These are phyloP conservation scores for Parachlorella kessleri DNA, from an alignment of 139 green algal genomes.

Conservation along the genomic window DNA sequence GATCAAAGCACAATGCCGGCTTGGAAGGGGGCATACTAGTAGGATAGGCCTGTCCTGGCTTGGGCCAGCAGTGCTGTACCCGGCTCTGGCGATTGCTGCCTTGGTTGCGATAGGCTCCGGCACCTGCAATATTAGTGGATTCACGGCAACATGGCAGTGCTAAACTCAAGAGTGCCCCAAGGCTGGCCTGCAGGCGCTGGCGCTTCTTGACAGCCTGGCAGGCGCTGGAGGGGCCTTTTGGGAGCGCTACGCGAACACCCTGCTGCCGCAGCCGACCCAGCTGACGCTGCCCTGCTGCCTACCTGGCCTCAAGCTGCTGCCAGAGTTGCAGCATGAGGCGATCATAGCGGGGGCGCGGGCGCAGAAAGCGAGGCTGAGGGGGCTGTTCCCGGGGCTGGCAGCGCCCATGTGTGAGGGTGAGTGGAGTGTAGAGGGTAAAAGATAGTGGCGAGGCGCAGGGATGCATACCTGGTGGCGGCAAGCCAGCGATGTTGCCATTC, in stretches of 20 bases:
- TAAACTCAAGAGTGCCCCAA: too few relatives aligned
- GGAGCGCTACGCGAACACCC: slow-evolving; percentile 40
- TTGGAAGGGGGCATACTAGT: too few relatives aligned
- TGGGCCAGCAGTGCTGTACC: too few relatives aligned
- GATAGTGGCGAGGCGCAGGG: too few relatives aligned
- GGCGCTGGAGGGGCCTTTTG: slow-evolving; percentile 50
- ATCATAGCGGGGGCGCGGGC: slow-evolving; percentile 44
- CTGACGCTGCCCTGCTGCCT: slow-evolving; percentile 66
- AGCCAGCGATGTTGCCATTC: too few relatives aligned
- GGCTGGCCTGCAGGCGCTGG: slow-evolving; percentile 49
- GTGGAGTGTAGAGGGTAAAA: not conserved
- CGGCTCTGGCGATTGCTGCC: too few relatives aligned
- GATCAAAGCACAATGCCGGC: too few relatives aligned
- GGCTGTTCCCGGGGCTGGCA: slow-evolving; percentile 49
- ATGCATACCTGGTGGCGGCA: too few relatives aligned
- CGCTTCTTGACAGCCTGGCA: slow-evolving; percentile 59
- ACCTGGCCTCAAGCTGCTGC: slow-evolving; percentile 30
- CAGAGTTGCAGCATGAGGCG: slow-evolving; percentile 56
- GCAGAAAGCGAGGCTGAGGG: slow-evolving; percentile 52
- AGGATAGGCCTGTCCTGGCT: too few relatives aligned
- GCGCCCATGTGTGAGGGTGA: slow-evolving; percentile 19
- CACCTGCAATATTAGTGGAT: too few relatives aligned
- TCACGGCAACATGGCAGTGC: too few relatives aligned
- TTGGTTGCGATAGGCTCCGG: too few relatives aligned
- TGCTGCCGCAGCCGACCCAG: slow-evolving; percentile 55